These are phyloP conservation scores for Pterocarpus macrocarpus DNA, from an alignment of 306 rosid genomes.

Conservation along the genomic window DNA sequence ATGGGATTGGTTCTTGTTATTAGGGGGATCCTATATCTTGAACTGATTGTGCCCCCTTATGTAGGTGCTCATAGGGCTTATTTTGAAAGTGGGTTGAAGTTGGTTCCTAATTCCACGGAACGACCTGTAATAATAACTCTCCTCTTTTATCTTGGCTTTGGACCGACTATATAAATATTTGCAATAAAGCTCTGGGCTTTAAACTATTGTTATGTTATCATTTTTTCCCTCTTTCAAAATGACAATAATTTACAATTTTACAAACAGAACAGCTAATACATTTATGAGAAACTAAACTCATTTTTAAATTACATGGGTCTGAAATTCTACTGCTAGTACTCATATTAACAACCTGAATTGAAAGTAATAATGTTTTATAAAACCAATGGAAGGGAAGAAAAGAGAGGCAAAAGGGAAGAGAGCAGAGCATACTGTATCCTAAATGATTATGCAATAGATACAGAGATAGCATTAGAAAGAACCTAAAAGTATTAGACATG, in stretches of 20 bases:
- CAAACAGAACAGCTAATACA: background rate
- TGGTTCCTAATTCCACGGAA: no score
- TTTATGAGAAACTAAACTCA: background rate
- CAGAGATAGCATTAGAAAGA: background rate
- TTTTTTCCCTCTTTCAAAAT: no score
- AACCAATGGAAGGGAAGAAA: background rate
- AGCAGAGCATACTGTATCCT: background rate
- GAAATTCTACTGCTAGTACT: background rate
- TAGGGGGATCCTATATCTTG: no score
- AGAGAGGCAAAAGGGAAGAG: background rate
- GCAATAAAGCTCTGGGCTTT: background rate
- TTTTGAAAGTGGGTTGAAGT: no score
- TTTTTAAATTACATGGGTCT: background rate
- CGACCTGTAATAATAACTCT: no score
- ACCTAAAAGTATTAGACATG: background rate
- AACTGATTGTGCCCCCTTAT: no score
- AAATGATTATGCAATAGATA: background rate
- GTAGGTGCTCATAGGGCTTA: no score
- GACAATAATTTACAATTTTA: background rate
- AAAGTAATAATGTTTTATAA: background rate
- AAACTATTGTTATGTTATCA: no score
- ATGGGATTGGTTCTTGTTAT: no score
- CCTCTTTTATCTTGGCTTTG: background rate
- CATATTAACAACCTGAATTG: background rate
- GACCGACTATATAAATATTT: background rate